A percentile compares a stretch with the other conserved stretches of the same genome.
phyloP scores from a whole-genome alignment of 2,329 filamentous ascomycete genomes.

The Acarospora socialis region DNA sequence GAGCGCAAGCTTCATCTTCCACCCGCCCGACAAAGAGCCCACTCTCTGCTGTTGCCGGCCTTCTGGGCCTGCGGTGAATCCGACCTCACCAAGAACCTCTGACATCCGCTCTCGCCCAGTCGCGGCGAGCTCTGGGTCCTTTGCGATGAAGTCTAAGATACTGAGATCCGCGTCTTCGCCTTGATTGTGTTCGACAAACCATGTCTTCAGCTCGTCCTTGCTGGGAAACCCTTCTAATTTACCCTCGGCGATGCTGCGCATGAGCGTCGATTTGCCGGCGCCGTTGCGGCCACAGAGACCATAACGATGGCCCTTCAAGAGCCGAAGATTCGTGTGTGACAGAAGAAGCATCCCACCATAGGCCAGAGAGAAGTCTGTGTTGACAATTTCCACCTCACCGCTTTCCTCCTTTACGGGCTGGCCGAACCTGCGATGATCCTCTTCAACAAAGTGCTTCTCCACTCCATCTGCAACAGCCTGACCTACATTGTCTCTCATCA shows the following conservation, averaged over 20 bases:
- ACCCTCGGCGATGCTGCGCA: conserved; percentile 88
- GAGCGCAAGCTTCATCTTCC: conserved; percentile 99
- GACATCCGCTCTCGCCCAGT: conserved; percentile 71
- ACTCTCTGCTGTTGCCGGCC: conserved; percentile 82
- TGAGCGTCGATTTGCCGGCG: conserved; percentile 96
- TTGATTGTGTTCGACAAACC: conserved; percentile 98
- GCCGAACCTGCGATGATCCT: conserved; percentile 79
- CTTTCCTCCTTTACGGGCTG: conserved; percentile 76
- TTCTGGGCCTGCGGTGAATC: conserved; percentile 79
- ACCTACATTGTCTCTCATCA: conserved; percentile 50
- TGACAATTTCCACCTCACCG: conserved; percentile 90
- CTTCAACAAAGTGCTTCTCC: conserved; percentile 63
- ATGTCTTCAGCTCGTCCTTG: conserved; percentile 83
- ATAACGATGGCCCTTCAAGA: conserved; percentile 93
- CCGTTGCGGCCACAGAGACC: conserved; percentile 95
- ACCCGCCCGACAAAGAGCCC: conserved; percentile 89
- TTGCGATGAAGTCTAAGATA: conserved; percentile 83
- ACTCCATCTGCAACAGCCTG: conserved; percentile 56
- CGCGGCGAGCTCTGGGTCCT: conserved; percentile 71
- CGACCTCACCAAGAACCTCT: conserved; percentile 74
- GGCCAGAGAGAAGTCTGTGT: conserved; percentile 90
- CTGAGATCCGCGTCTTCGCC: conserved; percentile 93
- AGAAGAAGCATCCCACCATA: conserved; percentile 96
- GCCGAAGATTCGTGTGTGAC: conserved; percentile 85
- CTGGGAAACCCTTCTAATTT: conserved; percentile 95